phyloP scores from a whole-genome alignment of 371 early-diverging fungal species.

The Syncephalastrum monosporum region DNA sequence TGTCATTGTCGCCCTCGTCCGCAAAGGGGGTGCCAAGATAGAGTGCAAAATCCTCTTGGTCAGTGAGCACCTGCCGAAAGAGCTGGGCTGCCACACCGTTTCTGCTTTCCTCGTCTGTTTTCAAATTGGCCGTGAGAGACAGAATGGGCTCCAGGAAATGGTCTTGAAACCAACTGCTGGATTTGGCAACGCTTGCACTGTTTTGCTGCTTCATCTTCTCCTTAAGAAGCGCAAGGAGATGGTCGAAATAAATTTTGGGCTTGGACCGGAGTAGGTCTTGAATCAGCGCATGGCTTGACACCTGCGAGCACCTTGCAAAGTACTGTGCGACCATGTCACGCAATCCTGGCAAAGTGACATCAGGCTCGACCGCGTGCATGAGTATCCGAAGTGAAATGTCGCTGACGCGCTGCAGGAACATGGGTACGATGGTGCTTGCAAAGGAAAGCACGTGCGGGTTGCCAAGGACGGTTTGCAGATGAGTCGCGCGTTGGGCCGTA shows the following conservation, averaged over 20 bases:
- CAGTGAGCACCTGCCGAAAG: constrained; percentile 32
- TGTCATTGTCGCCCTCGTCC: neutral
- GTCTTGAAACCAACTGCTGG: constrained; percentile 33
- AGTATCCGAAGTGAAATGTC: constrained; percentile 7
- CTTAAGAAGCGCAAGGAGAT: constrained; percentile 18
- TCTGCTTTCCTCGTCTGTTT: constrained; percentile 1
- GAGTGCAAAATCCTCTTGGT: constrained; percentile 32
- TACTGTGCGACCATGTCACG: constrained; percentile 18
- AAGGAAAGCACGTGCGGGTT: constrained; percentile 9
- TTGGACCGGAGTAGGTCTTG: constrained; percentile 17
- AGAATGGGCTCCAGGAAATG: constrained; percentile 32
- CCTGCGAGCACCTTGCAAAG: constrained; percentile 32
- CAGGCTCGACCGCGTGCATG: neutral
- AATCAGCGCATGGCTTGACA: constrained; percentile 22
- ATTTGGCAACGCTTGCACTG: constrained; percentile 3
- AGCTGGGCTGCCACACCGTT: constrained; percentile 25
- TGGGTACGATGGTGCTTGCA: constrained; percentile 23
- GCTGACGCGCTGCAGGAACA: constrained; percentile 11
- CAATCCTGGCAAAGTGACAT: too few relatives aligned
- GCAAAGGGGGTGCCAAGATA: constrained; percentile 28
- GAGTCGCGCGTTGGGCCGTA: neutral
- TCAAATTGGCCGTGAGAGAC: constrained; percentile 16
- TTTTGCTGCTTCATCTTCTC: constrained; percentile 13
- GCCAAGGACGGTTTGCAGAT: neutral
- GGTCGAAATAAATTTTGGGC: constrained; percentile 23